Base-by-base conservation (phyloP, 129 eudicot species). In the Kitagawia praeruptora region DNA sequence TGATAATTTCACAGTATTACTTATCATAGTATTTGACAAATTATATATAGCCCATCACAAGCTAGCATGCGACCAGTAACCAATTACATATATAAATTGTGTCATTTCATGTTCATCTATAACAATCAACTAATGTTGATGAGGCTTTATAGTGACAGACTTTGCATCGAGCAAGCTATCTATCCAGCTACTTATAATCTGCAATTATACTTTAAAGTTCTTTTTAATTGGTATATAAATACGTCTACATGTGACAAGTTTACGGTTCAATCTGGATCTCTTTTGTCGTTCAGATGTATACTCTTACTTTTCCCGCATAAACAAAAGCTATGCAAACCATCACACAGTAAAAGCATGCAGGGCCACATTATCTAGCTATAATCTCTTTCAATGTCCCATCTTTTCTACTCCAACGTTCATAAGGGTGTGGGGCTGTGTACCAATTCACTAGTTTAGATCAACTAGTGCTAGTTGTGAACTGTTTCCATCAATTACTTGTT, bases 321-420 rank as follows among this genome's bases (percentile, higher is more conserved):
- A 38, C 13, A 71, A 40, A 71, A n/a, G 66, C 31, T 58, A 41
- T 40, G 25, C 75, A 71, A 71, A 39, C 44, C 1, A 38, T 38
- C 4, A 14, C 4, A 70, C 75, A 70, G 75, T 18, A 70, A 72
- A 72, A 72, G 34, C 76, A 41, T 72, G 51, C 45, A 70, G 27
- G 76, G 45, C 45, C 76, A 42, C 48, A 72, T 72, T 61, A 61
- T 61, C 69, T n/a, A 61, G 34, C 69, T 61, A 61, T 23, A 40
- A 72, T 38, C 31, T 72, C 28, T 72, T 34, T 40, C 46, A 19
- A 10, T 38, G 76, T 72, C 44, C 34, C 28, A 41, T 72, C 76
- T 72, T 72, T 40, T 72, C 76, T 37, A 49, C 41, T 38, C 75
- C 46, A 71, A 42, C 2, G 48, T 71, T 72, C 76, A 72, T 3